Conservation (phyloP, 192 early-diverging fungal genomes). For the Phycomyces nitens region DNA sequence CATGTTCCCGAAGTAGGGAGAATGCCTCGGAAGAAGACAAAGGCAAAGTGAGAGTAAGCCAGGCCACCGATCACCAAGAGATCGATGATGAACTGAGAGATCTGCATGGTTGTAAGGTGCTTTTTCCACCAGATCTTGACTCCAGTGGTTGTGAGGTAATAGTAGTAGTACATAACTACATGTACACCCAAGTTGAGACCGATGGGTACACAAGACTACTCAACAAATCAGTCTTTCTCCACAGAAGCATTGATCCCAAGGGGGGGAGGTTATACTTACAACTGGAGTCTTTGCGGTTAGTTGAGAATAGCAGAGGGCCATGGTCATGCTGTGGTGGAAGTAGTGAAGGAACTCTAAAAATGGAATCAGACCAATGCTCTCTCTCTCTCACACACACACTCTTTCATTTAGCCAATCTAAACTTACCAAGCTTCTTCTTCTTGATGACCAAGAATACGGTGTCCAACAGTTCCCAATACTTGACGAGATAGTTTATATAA, state of each 20-base stretch:
- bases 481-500: slow-evolving; percentile 88
- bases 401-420: too few relatives aligned
- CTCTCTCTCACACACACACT: too few relatives aligned
- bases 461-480: slow-evolving; percentile 87
- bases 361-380: too few relatives aligned
- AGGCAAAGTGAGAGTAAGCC: slow-evolving; percentile 78
- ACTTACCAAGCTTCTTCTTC: slow-evolving; percentile 74
- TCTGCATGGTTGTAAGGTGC: slow-evolving; percentile 86
- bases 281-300: slow-evolving; percentile 70
- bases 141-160: slow-evolving; percentile 73
- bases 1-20: slow-evolving; percentile 66
- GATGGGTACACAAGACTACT: slow-evolving; percentile 71
- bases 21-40: slow-evolving; percentile 49
- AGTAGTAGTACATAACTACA: slow-evolving; percentile 91
- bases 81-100: slow-evolving; percentile 87
- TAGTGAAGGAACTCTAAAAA: slow-evolving; percentile 89
- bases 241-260: too few relatives aligned
- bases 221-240: not conserved
- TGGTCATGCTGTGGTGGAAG: slow-evolving; percentile 92
- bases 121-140: slow-evolving; percentile 91
- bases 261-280: slow-evolving; percentile 62
- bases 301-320: slow-evolving; percentile 82
- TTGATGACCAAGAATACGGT: slow-evolving; percentile 86
- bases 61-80: slow-evolving; percentile 78
- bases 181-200: slow-evolving; percentile 84